Conservation (phyloP, 2,329 filamentous ascomycete species). For the Rutstroemia sydowiana region DNA sequence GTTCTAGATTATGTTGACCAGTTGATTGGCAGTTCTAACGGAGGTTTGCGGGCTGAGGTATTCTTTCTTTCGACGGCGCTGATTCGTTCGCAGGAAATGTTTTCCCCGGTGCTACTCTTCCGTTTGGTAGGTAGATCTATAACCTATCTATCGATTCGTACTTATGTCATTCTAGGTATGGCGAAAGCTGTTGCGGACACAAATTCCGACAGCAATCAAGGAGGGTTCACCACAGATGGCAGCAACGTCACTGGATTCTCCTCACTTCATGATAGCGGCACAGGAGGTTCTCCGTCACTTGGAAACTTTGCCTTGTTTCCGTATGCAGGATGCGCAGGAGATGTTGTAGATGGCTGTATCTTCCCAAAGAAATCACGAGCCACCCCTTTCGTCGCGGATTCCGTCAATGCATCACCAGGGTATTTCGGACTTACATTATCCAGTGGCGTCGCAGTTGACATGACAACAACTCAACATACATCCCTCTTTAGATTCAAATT, state of each 20-base stretch:
- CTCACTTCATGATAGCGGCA: constrained; percentile 38
- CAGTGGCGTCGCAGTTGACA: constrained; percentile 53
- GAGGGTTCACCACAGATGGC: constrained; percentile 46
- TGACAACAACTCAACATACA: constrained; percentile 58
- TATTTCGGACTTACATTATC: constrained; percentile 56
- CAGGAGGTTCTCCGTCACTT: constrained; percentile 48
- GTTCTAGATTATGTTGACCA: constrained; percentile 40
- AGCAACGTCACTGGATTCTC: constrained; percentile 29
- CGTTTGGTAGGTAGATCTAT: constrained; percentile 35
- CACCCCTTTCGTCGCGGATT: constrained; percentile 34
- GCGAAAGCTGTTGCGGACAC: constrained; percentile 49
- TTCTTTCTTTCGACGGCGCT: not conserved
- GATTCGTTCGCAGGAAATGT: constrained; percentile 34
- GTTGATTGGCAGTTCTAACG: constrained; percentile 47
- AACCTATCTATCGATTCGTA: not conserved
- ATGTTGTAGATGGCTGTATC: constrained; percentile 54
- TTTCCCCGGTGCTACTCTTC: constrained; percentile 47
- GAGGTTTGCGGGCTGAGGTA: constrained; percentile 33
- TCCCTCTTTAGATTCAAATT: constrained; percentile 62
- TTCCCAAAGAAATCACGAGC: constrained; percentile 46
- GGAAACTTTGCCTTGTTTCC: constrained; percentile 70
- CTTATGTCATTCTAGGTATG: constrained; percentile 31
- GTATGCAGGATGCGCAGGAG: constrained; percentile 51
- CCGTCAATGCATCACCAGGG: constrained; percentile 52
- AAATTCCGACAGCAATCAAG: constrained; percentile 44